Evolutionary conservation across 2,329 filamentous ascomycete genomes (phyloP).

Genomic region (Apiospora rasikravindrae): DNA sequence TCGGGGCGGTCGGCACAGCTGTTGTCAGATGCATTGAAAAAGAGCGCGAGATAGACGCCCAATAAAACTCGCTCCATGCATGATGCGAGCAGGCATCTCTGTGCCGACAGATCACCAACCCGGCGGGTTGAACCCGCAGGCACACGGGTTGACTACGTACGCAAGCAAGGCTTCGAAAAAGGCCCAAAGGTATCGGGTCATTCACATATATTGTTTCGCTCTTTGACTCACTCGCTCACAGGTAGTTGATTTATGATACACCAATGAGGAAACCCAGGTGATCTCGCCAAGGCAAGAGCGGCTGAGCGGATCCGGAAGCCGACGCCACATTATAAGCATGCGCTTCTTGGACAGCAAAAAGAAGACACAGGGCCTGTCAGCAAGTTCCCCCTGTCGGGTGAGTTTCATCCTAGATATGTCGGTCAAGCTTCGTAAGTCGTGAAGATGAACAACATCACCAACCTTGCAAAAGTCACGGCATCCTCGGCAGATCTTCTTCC

Average conservation of each 20-base stretch:
- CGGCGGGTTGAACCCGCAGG: background rate
- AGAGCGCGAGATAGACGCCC: background rate
- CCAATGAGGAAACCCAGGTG: background rate
- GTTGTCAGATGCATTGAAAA: background rate
- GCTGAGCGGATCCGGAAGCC: slow-evolving; percentile 6
- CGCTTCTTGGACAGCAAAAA: background rate
- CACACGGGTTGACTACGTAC: background rate
- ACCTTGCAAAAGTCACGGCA: background rate
- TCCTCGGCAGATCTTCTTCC: background rate
- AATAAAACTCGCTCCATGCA: background rate
- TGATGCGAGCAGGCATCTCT: background rate
- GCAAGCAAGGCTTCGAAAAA: background rate
- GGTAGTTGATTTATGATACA: background rate
- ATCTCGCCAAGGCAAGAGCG: slow-evolving; percentile 6
- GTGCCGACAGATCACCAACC: background rate
- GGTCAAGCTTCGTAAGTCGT: slow-evolving; percentile 7
- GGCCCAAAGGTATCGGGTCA: slow-evolving; percentile 1
- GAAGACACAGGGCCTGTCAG: background rate
- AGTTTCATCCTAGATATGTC: background rate
- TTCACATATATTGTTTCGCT: background rate
- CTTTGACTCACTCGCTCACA: slow-evolving; percentile 6
- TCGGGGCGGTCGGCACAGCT: background rate
- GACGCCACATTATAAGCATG: background rate
- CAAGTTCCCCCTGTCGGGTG: background rate
- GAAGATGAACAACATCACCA: background rate